These are phyloP conservation scores for Murraya paniculata DNA, from an alignment of 345 rosid genomes.

Conservation along the genomic window DNA sequence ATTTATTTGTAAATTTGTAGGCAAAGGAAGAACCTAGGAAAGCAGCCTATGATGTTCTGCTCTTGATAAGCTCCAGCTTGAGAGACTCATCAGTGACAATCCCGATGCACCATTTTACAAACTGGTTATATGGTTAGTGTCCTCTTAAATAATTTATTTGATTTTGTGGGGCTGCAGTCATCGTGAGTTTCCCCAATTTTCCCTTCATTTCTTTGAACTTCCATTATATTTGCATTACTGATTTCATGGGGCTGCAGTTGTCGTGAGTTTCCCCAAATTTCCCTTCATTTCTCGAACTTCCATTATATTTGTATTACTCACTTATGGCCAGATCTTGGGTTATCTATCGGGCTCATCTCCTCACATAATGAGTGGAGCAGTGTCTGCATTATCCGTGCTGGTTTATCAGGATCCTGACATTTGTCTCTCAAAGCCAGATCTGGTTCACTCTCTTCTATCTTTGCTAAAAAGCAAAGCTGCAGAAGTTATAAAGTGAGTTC, in stretches of 20 bases:
- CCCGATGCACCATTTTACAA: slow-evolving; percentile 51
- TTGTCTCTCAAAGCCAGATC: slow-evolving; percentile 57
- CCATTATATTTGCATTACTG: not conserved
- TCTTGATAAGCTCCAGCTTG: slow-evolving; percentile 50
- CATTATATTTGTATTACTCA: too few species aligned
- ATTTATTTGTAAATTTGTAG: slow-evolving; percentile 32
- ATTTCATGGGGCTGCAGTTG: too few species aligned
- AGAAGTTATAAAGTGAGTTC: slow-evolving; percentile 80
- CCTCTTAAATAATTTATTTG: not conserved
- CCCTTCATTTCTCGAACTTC: too few species aligned
- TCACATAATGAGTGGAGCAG: slow-evolving; percentile 91
- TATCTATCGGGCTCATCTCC: slow-evolving; percentile 91
- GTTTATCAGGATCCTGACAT: slow-evolving; percentile 62
- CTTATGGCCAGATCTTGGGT: slow-evolving; percentile 65
- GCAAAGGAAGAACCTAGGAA: slow-evolving; percentile 74
- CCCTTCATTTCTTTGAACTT: not conserved
- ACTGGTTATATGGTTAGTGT: slow-evolving; percentile 72
- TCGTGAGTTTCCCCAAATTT: too few species aligned
- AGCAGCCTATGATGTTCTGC: slow-evolving; percentile 72
- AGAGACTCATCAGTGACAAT: slow-evolving; percentile 33
- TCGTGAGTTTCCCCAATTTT: not conserved
- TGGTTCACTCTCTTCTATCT: slow-evolving; percentile 70
- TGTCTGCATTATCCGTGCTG: slow-evolving; percentile 81
- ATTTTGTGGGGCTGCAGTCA: not conserved
- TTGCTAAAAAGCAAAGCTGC: slow-evolving; percentile 76